These are phyloP conservation scores for Diaporthe aspalathi DNA, from an alignment of 2,329 filamentous ascomycete species.

Conservation along the genomic window DNA sequence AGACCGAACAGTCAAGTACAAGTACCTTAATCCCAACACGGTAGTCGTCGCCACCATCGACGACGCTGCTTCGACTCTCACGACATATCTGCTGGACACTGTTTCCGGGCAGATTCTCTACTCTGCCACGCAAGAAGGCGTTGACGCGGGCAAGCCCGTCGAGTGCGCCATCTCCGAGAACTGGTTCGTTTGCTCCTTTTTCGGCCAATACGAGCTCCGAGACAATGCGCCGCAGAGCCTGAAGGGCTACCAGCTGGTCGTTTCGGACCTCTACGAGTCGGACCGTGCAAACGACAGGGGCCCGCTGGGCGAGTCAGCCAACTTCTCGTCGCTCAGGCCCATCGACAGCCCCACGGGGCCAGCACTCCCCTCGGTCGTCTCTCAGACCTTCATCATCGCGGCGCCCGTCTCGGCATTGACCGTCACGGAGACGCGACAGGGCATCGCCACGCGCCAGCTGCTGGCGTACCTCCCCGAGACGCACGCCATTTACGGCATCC, in stretches of 20 bases:
- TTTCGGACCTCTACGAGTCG: conserved; percentile 93
- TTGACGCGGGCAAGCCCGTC: conserved; percentile 80
- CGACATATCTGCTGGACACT: conserved; percentile 85
- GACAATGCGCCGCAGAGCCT: conserved; percentile 68
- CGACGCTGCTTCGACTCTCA: conserved; percentile 68
- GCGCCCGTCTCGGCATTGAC: conserved; percentile 82
- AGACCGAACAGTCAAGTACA: conserved; percentile 94
- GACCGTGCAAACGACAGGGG: conserved; percentile 86
- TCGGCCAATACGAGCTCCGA: conserved; percentile 68
- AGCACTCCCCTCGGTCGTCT: conserved; percentile 78
- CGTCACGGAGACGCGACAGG: conserved; percentile 90
- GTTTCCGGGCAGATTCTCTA: conserved; percentile 85
- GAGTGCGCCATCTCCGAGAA: conserved; percentile 89
- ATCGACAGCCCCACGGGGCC: conserved; percentile 65
- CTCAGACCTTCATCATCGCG: conserved; percentile 84
- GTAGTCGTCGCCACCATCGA: conserved; percentile 79
- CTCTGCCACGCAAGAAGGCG: conserved; percentile 75
- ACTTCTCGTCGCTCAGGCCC: conserved; percentile 82
- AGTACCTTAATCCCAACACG: conserved; percentile 92
- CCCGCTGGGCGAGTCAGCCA: conserved; percentile 74
- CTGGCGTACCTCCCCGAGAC: conserved; percentile 81
- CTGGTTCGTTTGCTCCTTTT: conserved; percentile 92
- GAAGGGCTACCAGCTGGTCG: conserved; percentile 86
- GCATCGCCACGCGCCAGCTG: conserved; percentile 86
- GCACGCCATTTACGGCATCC: conserved; percentile 82